Evolutionary conservation across 2,329 filamentous ascomycete species (phyloP).

Genomic region (Fusarium aywerte): DNA sequence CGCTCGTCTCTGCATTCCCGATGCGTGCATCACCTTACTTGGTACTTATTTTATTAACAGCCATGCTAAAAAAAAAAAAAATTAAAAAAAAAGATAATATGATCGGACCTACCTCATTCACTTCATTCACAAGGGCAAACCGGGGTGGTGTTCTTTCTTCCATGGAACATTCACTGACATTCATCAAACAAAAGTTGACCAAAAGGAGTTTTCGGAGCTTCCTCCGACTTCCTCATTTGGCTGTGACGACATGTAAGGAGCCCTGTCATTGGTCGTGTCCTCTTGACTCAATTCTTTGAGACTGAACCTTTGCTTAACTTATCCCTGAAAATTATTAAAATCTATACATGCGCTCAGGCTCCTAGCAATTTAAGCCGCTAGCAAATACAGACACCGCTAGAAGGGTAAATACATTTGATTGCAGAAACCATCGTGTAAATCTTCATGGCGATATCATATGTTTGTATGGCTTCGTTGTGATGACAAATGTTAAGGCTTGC

Average conservation of each 20-base stretch:
- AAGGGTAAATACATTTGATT: too few species aligned
- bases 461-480: background rate
- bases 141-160: background rate
- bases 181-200: background rate
- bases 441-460: background rate
- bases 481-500: conserved; percentile 15
- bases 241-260: background rate
- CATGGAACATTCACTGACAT: background rate
- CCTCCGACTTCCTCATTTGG: conserved; percentile 40
- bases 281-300: background rate
- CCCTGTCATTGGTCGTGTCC: conserved; percentile 28
- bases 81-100: background rate
- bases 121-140: background rate
- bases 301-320: background rate
- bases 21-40: background rate
- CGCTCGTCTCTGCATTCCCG: background rate
- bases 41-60: too few species aligned
- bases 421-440: too few species aligned
- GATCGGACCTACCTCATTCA: background rate
- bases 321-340: background rate
- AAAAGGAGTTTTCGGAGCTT: conserved; percentile 43
- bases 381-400: background rate
- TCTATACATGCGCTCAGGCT: background rate
- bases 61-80: too few species aligned
- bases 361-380: background rate